These are phyloP conservation scores for Aspergillus unguis DNA, from an alignment of 2,329 filamentous ascomycete genomes.

Conservation along the genomic window DNA sequence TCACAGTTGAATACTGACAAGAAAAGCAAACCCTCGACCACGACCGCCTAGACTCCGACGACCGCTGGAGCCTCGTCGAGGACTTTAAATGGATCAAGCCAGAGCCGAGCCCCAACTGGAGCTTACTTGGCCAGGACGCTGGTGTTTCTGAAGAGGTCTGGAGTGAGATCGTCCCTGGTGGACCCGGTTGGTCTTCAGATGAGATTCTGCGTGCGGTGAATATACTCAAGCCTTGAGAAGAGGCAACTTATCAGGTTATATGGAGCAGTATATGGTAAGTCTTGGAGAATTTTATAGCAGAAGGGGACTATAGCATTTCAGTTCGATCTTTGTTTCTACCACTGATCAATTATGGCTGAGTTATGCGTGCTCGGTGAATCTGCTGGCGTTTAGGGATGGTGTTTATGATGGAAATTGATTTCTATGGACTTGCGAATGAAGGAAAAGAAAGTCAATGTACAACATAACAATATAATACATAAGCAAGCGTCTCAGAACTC, in stretches of 20 bases:
- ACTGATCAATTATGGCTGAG: neutral
- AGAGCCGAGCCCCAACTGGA: slow-evolving; percentile 86
- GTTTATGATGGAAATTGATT: neutral
- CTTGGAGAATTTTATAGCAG: neutral
- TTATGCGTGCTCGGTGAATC: neutral
- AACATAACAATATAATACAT: neutral
- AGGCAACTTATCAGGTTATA: neutral
- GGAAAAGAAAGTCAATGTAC: neutral
- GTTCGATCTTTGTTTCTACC: neutral
- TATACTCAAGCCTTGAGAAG: slow-evolving; percentile 5
- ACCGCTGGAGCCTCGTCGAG: slow-evolving; percentile 86
- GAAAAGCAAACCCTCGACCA: slow-evolving; percentile 28
- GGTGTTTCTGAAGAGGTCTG: slow-evolving; percentile 63
- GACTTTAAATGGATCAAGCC: slow-evolving; percentile 97
- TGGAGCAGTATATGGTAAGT: too few species aligned
- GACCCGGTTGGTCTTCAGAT: slow-evolving; percentile 58
- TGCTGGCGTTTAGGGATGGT: neutral
- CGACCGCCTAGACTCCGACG: slow-evolving; percentile 41
- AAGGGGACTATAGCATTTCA: neutral
- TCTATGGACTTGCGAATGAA: too few species aligned
- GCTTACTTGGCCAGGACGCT: slow-evolving; percentile 59
- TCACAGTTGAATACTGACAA: slow-evolving; percentile 6
- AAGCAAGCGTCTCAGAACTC: slow-evolving; percentile 19
- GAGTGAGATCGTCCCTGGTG: slow-evolving; percentile 64
- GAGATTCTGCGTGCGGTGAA: slow-evolving; percentile 57